Evolutionary conservation across 768 basidiomycete species (phyloP), one percentile per base, ranked within the genome.

Genomic region (Agaricus sinodeliciosus): DNA sequence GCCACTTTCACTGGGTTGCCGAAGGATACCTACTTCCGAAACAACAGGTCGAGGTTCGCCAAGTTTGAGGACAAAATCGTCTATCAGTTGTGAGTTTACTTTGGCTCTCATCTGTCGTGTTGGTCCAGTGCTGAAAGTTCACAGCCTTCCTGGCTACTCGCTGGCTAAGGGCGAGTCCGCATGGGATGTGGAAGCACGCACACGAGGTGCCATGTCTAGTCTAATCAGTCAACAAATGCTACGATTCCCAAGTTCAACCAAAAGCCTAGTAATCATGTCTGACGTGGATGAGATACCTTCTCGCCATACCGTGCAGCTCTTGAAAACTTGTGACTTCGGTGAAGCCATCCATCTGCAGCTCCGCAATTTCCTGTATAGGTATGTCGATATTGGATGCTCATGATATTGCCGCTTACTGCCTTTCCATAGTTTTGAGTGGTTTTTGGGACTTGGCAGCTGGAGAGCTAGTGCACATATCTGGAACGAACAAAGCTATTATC

Each of bases 261-360:
- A 69, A 40, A 63, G 68, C n/a, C 67, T 83, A 37, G 76, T 83
- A 36, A 63, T 84, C 50, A 81, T 84, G 75, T 77, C 78, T 7
- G 82, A 84, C 61, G 63, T 82, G 11, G 82, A 84, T 60, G 84
- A 85, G 63, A 73, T 85, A 40, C 81, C 81, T 3, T 70, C 77
- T 0, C 64, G 66, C 9, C 74, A 78, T 53, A 78, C 82, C 22
- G 60, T 82, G 13, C 61, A 67, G 35, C 70, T 85, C 3, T 67
- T 84, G 41, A 73, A 72, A 60, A 63, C 67, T 34, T 85, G 81
- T 62, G 75, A 77, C 46, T 81, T 77, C 57, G 76, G 76, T 12
- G 56, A 61, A 19, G 69, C 76, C 18, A 69, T 85, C 18, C 84
- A 84, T 59, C 73, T 84, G 1, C 81, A 83, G 60, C 68, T 85